A percentile compares a stretch with the other conserved stretches of the same genome.
These are phyloP conservation scores for Podila horticola DNA, from an alignment of 192 early-diverging fungal genomes.

Conservation along the genomic window DNA sequence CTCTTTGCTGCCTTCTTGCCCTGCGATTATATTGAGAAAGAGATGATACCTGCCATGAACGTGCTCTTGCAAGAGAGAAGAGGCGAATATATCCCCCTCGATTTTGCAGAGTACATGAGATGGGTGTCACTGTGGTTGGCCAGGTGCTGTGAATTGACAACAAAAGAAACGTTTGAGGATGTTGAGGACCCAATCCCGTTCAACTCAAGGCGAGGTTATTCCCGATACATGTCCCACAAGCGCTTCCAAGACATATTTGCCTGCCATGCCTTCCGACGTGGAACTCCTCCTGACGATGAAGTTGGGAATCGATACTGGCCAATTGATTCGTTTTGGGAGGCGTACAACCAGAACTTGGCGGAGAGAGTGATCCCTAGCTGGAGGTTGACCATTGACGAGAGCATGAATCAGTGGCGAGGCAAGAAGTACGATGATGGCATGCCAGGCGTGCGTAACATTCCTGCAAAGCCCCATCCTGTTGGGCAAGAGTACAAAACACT, in stretches of 20 bases:
- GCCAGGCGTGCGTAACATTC: neutral
- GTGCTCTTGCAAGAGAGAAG: neutral
- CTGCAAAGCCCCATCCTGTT: constrained; percentile 3
- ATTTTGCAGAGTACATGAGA: constrained; percentile 4
- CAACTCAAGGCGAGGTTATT: neutral
- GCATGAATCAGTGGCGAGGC: constrained; percentile 7
- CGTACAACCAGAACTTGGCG: constrained; percentile 1
- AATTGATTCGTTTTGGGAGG: neutral
- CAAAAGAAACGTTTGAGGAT: neutral
- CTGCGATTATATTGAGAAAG: neutral
- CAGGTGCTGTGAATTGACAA: neutral
- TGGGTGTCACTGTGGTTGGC: neutral
- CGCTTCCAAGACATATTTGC: neutral
- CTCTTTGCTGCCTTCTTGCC: constrained; percentile 8
- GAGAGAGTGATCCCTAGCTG: neutral
- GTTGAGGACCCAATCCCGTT: neutral
- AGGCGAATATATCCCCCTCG: neutral
- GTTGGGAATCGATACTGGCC: neutral
- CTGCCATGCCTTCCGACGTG: neutral
- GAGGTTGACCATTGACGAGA: constrained; percentile 2
- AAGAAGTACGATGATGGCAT: neutral
- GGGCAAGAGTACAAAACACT: constrained; percentile 6
- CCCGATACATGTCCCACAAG: neutral
- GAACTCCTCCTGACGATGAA: neutral
- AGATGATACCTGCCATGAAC: constrained; percentile 7